These are phyloP conservation scores for Bacidia gigantensis DNA, from an alignment of 495 filamentous ascomycete genomes.

Conservation along the genomic window DNA sequence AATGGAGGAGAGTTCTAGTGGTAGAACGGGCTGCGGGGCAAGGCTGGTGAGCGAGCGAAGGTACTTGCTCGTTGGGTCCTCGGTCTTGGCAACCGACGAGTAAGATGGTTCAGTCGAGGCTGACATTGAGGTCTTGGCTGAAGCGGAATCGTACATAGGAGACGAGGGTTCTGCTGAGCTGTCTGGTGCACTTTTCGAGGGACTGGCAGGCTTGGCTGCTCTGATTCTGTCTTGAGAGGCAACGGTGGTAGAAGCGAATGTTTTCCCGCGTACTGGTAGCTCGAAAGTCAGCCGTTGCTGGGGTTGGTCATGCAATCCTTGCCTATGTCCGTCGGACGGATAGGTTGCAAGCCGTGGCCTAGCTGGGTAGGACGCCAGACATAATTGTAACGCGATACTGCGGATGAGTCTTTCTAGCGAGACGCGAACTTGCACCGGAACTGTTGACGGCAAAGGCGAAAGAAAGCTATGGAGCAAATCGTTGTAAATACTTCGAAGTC, in stretches of 20 bases:
- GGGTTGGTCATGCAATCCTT: neutral
- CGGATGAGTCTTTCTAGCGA: slow-evolving; percentile 31
- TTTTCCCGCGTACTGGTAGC: neutral
- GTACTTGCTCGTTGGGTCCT: slow-evolving; percentile 15
- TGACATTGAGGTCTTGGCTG: neutral
- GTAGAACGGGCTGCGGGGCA: slow-evolving; percentile 16
- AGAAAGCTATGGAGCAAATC: slow-evolving; percentile 30
- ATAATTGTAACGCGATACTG: slow-evolving; percentile 27
- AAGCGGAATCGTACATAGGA: neutral
- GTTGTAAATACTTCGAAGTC: slow-evolving; percentile 24
- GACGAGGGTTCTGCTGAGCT: neutral
- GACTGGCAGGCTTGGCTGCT: no score
- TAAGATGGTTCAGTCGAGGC: neutral
- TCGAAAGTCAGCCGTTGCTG: neutral
- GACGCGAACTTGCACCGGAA: slow-evolving; percentile 28
- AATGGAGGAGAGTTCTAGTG: slow-evolving; percentile 22
- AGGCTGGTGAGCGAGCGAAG: slow-evolving; percentile 26
- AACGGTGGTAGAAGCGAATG: neutral
- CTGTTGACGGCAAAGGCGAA: slow-evolving; percentile 20
- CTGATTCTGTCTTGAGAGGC: neutral
- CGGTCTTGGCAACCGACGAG: slow-evolving; percentile 2
- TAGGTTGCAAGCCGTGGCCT: neutral
- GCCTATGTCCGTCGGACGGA: neutral
- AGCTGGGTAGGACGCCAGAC: slow-evolving; percentile 21
- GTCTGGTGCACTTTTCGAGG: no score